Evolutionary conservation across 1,139 yeast species (phyloP), one percentile per base, ranked within the genome.

Genomic region (Candida sojae): DNA sequence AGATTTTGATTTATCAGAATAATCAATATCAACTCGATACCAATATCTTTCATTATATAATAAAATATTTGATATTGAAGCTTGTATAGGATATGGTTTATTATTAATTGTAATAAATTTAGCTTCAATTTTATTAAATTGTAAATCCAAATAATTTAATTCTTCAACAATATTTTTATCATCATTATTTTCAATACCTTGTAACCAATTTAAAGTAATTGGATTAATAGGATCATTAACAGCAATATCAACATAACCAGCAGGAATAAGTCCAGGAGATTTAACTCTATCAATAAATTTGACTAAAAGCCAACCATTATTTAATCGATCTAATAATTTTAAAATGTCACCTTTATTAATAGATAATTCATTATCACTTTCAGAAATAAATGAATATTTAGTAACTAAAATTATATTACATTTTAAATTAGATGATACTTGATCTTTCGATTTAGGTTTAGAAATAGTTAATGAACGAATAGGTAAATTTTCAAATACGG

Each of bases 231-330:
- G 54, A 55, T 74, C 79, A 52, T 74, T 74, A 26, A 73, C 64
- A n/a, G 75, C 78, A 41, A 75, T 74, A 49, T 73, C 78, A n/a
- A 72, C 75, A 52, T 73, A 74, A 31, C 64, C 59, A 1, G 78
- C 75, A 4, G 79, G 80, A 4, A 75, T 68, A 35, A 75, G 54
- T 0, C 79, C 80, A 2, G 75, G 74, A 5, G 56, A 53, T 9
- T 56, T 53, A 34, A 75, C 53, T 48, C 67, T 66, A 51, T 75
- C 79, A 48, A 75, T 66, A 45, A 64, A 72, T 52, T 75, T 73
- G 39, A 74, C 79, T 49, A 73, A 57, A 5, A 75, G 53, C 80
- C 80, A 75, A 1, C 79, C 80, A 50, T 70, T 67, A 4, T 71
- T 70, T 6, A 67, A 70, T 29, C 70, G 57, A 47, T 71, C 75